Evolutionary conservation across 352 stramenopile species (phyloP), one percentile per base, ranked within the genome.

Genomic region (Pythium biforme): DNA sequence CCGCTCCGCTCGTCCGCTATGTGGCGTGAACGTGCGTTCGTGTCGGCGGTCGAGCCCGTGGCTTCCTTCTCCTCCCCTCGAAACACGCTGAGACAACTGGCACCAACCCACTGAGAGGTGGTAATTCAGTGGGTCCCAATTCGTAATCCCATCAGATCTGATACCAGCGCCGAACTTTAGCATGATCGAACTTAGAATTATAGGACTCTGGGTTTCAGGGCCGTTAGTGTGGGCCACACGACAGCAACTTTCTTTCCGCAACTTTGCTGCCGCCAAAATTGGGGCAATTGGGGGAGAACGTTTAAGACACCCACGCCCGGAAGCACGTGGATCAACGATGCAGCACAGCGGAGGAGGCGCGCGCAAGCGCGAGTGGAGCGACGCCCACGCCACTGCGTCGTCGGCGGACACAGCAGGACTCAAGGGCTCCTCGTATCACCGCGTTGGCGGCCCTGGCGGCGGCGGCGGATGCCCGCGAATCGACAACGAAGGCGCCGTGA

Each of bases 291-390:
- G 31, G 31, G 31, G 31, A 34, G 5, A n/a, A n/a, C n/a, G n/a
- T n/a, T n/a, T n/a, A n/a, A n/a, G n/a, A n/a, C n/a, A n/a, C n/a
- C n/a, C n/a, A n/a, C n/a, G n/a, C n/a, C n/a, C n/a, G n/a, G n/a
- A n/a, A n/a, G n/a, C n/a, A n/a, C n/a, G n/a, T n/a, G n/a, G n/a
- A n/a, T n/a, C 22, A 23, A 6, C 15, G 33, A 60, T 60, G 57
- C 57, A 58, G 51, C 52, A 47, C 34, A 33, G 33, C 52, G 64
- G 48, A n/a, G 45, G 3, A 12, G 14, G 25, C 15, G 37, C 66
- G 25, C 62, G 69, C 27, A 85, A 85, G 69, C 76, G 76, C 57
- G 75, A 74, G 64, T 72, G 75, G 62, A 60, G 51, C 19, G 60
- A 54, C 11, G 45, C 22, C 23, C 23, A n/a, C 26, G 23, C 27